phyloP scores from a whole-genome alignment of 2,329 filamentous ascomycete genomes.

The Anisogramma anomala region DNA sequence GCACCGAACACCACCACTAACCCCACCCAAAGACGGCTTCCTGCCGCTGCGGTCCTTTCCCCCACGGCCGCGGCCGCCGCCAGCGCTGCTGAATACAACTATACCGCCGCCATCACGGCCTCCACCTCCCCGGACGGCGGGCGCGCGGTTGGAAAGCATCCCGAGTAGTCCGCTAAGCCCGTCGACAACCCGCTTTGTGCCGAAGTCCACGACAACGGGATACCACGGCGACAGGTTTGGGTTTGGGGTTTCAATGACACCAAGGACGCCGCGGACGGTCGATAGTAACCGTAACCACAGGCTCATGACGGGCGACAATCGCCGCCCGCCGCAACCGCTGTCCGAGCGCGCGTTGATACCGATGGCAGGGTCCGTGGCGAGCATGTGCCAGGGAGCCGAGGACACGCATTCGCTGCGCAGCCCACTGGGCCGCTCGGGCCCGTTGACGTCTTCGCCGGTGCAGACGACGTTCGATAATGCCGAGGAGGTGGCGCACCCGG shows the following conservation, averaged over 20 bases:
- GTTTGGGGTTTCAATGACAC: not conserved
- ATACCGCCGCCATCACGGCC: not conserved
- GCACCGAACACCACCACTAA: not conserved
- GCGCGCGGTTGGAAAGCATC: not conserved
- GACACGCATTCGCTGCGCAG: not conserved
- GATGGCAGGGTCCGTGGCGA: not conserved
- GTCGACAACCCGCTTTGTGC: not conserved
- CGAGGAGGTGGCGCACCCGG: too few relatives aligned
- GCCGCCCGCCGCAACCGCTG: slow-evolving; percentile 6
- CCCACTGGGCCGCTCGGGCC: not conserved
- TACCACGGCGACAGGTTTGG: not conserved
- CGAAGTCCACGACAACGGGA: not conserved
- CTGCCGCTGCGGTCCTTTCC: not conserved
- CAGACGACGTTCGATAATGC: not conserved
- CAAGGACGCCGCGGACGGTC: not conserved
- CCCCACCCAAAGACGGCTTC: not conserved
- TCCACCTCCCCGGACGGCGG: not conserved
- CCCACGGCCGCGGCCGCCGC: too few relatives aligned
- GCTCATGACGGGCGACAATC: slow-evolving; percentile 1
- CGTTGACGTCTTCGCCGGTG: not conserved
- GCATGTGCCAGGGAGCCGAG: not conserved
- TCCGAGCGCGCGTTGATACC: slow-evolving; percentile 9
- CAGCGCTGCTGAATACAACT: not conserved
- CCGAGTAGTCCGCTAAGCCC: not conserved
- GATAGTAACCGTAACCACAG: not conserved